Percentiles rank a stretch among this genome's conserved stretches.
Evolutionary conservation across 177 flowering plant species (phyloP).

Genomic region (Vitis hybrid): DNA sequence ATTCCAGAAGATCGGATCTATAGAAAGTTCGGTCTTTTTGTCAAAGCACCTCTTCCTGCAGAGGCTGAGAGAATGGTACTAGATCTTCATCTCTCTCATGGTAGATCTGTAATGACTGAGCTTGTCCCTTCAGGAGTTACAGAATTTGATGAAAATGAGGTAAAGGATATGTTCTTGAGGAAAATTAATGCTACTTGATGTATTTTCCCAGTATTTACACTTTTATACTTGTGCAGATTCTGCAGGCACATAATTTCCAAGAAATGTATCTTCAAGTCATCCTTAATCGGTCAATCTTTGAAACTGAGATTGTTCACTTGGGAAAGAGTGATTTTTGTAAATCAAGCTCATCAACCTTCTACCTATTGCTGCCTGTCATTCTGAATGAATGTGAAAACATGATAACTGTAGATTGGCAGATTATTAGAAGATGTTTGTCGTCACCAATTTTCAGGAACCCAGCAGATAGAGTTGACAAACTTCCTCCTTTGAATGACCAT

Average conservation of each 20-base stretch:
- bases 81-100: slow-evolving; percentile 79
- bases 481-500: slow-evolving; percentile 11
- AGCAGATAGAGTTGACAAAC: slow-evolving; percentile 11
- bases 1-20: slow-evolving; percentile 76
- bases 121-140: slow-evolving; percentile 56
- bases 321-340: slow-evolving; percentile 33
- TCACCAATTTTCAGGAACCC: slow-evolving; percentile 67
- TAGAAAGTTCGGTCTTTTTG: slow-evolving; percentile 71
- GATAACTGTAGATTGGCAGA: slow-evolving; percentile 68
- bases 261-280: slow-evolving; percentile 79
- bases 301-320: slow-evolving; percentile 55
- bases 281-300: slow-evolving; percentile 68
- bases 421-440: slow-evolving; percentile 62
- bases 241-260: slow-evolving; percentile 66
- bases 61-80: slow-evolving; percentile 79
- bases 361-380: slow-evolving; percentile 82
- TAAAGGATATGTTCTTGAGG: slow-evolving; percentile 10
- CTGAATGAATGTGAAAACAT: slow-evolving; percentile 16
- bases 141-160: slow-evolving; percentile 63
- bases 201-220: background rate
- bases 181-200: background rate
- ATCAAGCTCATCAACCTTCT: slow-evolving; percentile 50
- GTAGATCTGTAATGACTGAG: slow-evolving; percentile 72
- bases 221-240: slow-evolving; percentile 49
- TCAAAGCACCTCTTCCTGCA: slow-evolving; percentile 63